Conservation (phyloP, 371 early-diverging fungal genomes). For the Mucor ambiguus region DNA sequence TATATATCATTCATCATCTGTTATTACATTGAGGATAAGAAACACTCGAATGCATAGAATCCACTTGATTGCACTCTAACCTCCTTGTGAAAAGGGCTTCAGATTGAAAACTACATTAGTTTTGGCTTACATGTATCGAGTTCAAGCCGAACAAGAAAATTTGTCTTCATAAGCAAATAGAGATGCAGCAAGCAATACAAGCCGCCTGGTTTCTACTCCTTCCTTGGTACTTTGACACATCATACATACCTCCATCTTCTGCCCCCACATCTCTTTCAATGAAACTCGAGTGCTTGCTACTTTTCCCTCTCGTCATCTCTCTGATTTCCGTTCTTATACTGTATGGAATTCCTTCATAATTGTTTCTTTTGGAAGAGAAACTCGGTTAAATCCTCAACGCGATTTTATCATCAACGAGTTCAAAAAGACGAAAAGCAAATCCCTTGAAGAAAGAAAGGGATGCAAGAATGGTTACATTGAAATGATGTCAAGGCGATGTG, state of each 20-base stretch:
- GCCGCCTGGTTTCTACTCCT: neutral
- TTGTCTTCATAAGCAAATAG: constrained; percentile 4
- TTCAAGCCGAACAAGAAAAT: neutral
- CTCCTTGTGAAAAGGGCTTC: constrained; percentile 8
- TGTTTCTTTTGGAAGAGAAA: neutral
- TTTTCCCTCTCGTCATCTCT: neutral
- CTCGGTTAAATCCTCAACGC: constrained; percentile 6
- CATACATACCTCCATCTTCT: neutral
- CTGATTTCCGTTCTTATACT: constrained; percentile 1
- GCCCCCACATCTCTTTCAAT: neutral
- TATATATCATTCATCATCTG: constrained; percentile 5
- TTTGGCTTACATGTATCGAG: constrained; percentile 3
- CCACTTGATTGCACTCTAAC: neutral
- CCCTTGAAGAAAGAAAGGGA: neutral
- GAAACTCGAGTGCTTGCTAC: neutral
- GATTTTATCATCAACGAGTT: constrained; percentile 1
- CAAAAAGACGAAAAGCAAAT: neutral
- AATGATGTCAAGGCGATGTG: neutral
- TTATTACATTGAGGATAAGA: neutral
- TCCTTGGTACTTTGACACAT: neutral
- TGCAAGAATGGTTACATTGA: neutral
- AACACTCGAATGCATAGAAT: neutral
- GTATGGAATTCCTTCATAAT: constrained; percentile 1
- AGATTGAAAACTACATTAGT: constrained; percentile 5
- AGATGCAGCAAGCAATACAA: neutral